A percentile compares a stretch with the other conserved stretches of the same genome.
These are phyloP conservation scores for Venturia carpophila DNA, from an alignment of 2,329 filamentous ascomycete genomes.

Conservation along the genomic window DNA sequence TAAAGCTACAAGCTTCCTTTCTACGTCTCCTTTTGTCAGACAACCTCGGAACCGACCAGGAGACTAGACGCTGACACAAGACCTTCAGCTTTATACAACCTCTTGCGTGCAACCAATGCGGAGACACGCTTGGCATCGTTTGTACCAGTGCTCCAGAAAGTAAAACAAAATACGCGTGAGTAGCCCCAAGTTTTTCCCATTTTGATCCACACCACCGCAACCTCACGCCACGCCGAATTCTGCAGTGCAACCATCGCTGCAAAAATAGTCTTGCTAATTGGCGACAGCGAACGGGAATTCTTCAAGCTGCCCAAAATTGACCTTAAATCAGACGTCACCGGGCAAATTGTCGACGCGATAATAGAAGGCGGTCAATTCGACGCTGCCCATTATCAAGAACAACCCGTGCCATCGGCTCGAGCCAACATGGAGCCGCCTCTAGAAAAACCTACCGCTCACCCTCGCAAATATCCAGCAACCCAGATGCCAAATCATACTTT, in stretches of 20 bases:
- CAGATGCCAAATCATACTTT: not conserved
- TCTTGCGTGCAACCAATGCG: constrained; percentile 28
- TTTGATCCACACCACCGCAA: constrained; percentile 11
- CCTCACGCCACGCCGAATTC: constrained; percentile 1
- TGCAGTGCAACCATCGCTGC: not conserved
- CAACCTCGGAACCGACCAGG: not conserved
- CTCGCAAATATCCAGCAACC: not conserved
- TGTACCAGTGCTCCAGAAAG: constrained; percentile 26
- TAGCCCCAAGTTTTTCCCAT: constrained; percentile 19
- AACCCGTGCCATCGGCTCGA: constrained; percentile 2
- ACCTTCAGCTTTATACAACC: constrained; percentile 30
- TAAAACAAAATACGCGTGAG: constrained; percentile 31
- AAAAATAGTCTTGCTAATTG: constrained; percentile 18
- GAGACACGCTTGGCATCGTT: constrained; percentile 28
- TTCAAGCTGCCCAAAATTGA: constrained; percentile 34
- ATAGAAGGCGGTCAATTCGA: constrained; percentile 17
- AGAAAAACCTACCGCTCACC: not conserved
- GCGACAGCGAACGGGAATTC: constrained; percentile 30
- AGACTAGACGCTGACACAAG: constrained; percentile 13
- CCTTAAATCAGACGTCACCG: constrained; percentile 29
- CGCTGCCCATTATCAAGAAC: constrained; percentile 8
- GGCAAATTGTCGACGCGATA: constrained; percentile 21
- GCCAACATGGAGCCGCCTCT: constrained; percentile 2
- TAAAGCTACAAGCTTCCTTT: not conserved
- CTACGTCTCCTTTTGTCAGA: not conserved